phyloP scores from a whole-genome alignment of 331 rosid species.

The Acacia pycnantha region DNA sequence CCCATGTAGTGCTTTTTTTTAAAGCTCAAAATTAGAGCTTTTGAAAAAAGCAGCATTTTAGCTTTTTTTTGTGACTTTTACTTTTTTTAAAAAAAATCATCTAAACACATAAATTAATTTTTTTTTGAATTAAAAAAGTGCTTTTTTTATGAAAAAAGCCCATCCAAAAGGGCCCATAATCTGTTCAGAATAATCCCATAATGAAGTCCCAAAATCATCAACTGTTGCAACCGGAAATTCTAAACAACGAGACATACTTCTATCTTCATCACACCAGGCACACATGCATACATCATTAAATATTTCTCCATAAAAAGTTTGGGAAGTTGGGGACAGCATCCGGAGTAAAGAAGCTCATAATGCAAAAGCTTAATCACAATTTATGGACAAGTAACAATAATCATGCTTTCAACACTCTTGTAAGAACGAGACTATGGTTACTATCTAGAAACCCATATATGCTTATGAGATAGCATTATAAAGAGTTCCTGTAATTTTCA shows the following conservation, averaged over 20 bases:
- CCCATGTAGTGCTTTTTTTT: no score
- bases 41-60: no score
- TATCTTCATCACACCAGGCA: not conserved
- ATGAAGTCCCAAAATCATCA: not conserved
- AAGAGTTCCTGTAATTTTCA: not conserved
- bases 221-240: not conserved
- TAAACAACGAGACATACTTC: not conserved
- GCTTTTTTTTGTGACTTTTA: no score
- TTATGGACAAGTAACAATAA: not conserved
- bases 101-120: no score
- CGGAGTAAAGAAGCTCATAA: not conserved
- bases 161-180: no score
- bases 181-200: not conserved
- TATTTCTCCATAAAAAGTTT: not conserved
- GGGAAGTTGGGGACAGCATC: not conserved
- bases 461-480: not conserved
- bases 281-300: not conserved
- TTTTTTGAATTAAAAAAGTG: no score
- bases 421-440: not conserved
- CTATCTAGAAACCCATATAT: constrained; percentile 8
- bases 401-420: not conserved
- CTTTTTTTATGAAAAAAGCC: no score
- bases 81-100: no score
- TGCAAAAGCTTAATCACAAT: not conserved
- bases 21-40: no score